These are phyloP conservation scores for Xerocomus potaroensis DNA, from an alignment of 768 basidiomycete species.

Conservation along the genomic window DNA sequence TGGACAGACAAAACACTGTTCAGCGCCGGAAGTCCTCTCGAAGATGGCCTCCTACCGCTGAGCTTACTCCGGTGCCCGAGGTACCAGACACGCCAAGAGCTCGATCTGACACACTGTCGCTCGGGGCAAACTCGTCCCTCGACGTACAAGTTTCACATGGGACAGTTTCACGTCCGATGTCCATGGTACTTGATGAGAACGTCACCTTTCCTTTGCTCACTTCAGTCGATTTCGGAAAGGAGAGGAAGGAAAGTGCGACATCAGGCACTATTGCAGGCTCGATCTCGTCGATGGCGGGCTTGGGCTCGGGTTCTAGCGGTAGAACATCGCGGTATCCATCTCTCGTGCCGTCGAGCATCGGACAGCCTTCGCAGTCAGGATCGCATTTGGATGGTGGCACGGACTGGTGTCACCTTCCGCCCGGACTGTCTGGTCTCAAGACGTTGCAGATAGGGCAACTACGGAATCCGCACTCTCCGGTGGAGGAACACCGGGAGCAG, in stretches of 20 bases:
- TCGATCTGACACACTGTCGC: slow-evolving; percentile 1
- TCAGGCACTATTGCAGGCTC: slow-evolving; percentile 16
- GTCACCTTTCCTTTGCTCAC: slow-evolving; percentile 20
- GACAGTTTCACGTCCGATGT: slow-evolving; percentile 4
- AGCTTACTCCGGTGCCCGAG: slow-evolving; percentile 21
- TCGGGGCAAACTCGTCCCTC: slow-evolving; percentile 5
- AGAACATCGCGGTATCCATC: slow-evolving; percentile 27
- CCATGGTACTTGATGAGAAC: slow-evolving; percentile 4
- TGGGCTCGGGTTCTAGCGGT: slow-evolving; percentile 14
- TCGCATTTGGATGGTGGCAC: slow-evolving; percentile 10
- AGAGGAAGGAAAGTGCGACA: neutral
- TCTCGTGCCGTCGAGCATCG: slow-evolving; percentile 17
- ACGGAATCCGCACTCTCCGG: slow-evolving; percentile 22
- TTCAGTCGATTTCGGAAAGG: slow-evolving; percentile 26
- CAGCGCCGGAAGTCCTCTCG: slow-evolving; percentile 12
- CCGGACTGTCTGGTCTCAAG: slow-evolving; percentile 20
- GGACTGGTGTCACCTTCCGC: slow-evolving; percentile 25
- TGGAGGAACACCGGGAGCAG: slow-evolving; percentile 4
- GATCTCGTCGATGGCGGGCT: slow-evolving; percentile 10
- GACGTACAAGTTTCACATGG: slow-evolving; percentile 10
- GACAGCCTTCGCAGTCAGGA: slow-evolving; percentile 4
- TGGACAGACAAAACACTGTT: neutral
- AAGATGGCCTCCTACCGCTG: slow-evolving; percentile 1
- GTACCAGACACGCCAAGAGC: slow-evolving; percentile 5
- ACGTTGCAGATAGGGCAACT: slow-evolving; percentile 10